phyloP scores from a whole-genome alignment of 2,329 filamentous ascomycete species.

The Pestalotiopsis sp. region DNA sequence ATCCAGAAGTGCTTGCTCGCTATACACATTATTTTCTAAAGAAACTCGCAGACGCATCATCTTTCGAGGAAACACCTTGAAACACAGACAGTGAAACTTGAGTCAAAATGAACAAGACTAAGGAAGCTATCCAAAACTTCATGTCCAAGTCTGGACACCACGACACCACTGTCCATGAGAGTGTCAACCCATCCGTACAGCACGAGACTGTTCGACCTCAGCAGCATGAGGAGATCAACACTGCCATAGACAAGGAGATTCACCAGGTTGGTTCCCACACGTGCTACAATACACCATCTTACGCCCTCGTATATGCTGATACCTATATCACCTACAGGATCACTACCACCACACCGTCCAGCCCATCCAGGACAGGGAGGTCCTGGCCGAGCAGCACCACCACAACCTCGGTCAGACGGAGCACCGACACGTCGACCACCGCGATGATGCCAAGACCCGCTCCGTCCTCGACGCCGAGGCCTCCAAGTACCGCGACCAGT shows the following conservation, averaged over 20 bases:
- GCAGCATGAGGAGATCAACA: slow-evolving; percentile 63
- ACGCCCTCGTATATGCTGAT: background rate
- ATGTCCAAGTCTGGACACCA: slow-evolving; percentile 64
- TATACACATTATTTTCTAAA: too few species aligned
- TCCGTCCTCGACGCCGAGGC: slow-evolving; percentile 54
- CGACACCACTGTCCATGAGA: slow-evolving; percentile 72
- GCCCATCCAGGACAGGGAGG: slow-evolving; percentile 48
- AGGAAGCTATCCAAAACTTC: slow-evolving; percentile 63
- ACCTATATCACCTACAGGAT: slow-evolving; percentile 37
- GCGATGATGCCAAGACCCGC: slow-evolving; percentile 51
- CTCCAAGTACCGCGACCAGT: slow-evolving; percentile 55
- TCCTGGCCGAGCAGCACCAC: slow-evolving; percentile 62
- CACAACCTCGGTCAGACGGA: slow-evolving; percentile 62
- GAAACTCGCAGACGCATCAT: background rate
- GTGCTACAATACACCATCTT: too few species aligned
- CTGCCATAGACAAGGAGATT: slow-evolving; percentile 68
- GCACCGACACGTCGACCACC: slow-evolving; percentile 64
- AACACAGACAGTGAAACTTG: background rate
- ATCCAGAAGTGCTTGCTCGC: background rate
- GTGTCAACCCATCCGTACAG: slow-evolving; percentile 60
- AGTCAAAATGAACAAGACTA: slow-evolving; percentile 64
- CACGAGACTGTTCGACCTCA: slow-evolving; percentile 63
- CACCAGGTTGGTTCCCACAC: slow-evolving; percentile 48
- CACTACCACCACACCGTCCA: slow-evolving; percentile 74
- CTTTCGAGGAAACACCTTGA: background rate